Evolutionary conservation across 768 basidiomycete species (phyloP).

Genomic region (Termitomyces sp.): DNA sequence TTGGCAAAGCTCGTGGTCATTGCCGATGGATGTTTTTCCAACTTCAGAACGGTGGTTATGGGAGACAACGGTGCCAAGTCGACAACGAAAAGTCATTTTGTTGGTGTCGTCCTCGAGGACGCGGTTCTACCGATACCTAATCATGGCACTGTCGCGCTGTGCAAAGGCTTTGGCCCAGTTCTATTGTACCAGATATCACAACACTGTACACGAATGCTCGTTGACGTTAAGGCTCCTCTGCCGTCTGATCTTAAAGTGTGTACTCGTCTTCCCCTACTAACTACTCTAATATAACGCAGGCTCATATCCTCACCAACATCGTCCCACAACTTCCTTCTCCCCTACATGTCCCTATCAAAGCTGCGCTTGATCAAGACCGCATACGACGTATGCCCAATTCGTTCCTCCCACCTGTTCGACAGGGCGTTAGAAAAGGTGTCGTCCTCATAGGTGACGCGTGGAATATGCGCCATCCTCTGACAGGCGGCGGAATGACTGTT

Average conservation of each 20-base stretch:
- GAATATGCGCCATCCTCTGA: constrained; percentile 99
- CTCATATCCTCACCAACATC: constrained; percentile 65
- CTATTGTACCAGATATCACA: constrained; percentile 88
- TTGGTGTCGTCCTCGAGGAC: constrained; percentile 81
- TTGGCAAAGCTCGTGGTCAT: constrained; percentile 78
- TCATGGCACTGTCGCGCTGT: constrained; percentile 80
- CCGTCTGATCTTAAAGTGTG: constrained; percentile 76
- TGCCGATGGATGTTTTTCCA: constrained; percentile 94
- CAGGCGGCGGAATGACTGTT: constrained; percentile 98
- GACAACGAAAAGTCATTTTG: constrained; percentile 68
- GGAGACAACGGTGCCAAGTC: constrained; percentile 43
- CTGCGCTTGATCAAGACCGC: constrained; percentile 72
- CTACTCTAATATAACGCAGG: constrained; percentile 26
- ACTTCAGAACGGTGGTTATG: constrained; percentile 75
- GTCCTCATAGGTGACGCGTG: constrained; percentile 92
- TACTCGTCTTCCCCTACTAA: not conserved
- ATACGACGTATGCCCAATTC: constrained; percentile 94
- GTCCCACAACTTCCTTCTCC: constrained; percentile 76
- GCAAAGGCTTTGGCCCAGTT: constrained; percentile 80
- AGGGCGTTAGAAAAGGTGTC: constrained; percentile 64
- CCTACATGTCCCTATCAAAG: constrained; percentile 58
- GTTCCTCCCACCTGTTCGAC: constrained; percentile 78
- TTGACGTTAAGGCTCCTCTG: constrained; percentile 82
- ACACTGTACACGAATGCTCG: constrained; percentile 88
- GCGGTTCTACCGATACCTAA: constrained; percentile 64